Evolutionary conservation across 108 stramenopile species (phyloP).

Genomic region (Schizochytrium sp.): DNA sequence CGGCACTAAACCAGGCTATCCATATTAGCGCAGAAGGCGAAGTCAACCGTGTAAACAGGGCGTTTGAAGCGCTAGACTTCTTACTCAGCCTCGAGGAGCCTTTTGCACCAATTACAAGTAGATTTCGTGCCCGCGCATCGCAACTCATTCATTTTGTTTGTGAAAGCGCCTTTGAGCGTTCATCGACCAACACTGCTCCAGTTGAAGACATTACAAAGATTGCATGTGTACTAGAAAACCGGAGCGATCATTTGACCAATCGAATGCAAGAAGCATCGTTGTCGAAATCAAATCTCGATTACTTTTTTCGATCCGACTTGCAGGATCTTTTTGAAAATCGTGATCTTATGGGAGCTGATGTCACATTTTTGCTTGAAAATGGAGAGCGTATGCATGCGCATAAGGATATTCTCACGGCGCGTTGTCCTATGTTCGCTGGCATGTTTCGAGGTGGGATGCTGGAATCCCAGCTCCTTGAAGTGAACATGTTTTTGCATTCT

Average conservation of each 20-base stretch:
- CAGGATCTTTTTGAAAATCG: not conserved
- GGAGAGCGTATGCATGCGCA: not conserved
- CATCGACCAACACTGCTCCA: not conserved
- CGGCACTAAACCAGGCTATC: not conserved
- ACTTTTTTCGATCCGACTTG: too few relatives aligned
- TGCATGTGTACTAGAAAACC: too few relatives aligned
- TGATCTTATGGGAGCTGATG: not conserved
- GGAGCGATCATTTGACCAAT: too few relatives aligned
- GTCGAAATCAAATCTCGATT: too few relatives aligned
- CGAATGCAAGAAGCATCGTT: too few relatives aligned
- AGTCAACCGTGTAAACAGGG: not conserved
- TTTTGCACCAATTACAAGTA: not conserved
- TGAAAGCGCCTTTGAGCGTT: not conserved
- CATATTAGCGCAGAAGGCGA: not conserved
- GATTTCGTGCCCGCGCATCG: not conserved
- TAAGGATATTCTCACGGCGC: not conserved
- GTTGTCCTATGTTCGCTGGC: conserved; percentile 7
- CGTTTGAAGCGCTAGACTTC: not conserved
- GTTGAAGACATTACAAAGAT: too few relatives aligned
- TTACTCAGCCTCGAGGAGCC: not conserved
- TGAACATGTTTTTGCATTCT: not conserved
- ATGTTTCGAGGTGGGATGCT: conserved; percentile 28
- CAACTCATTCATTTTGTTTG: not conserved
- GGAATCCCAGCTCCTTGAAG: not conserved
- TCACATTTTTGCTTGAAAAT: not conserved